phyloP scores from a whole-genome alignment of 2,329 filamentous ascomycete genomes.

The Pseudocercospora macadamiae region DNA sequence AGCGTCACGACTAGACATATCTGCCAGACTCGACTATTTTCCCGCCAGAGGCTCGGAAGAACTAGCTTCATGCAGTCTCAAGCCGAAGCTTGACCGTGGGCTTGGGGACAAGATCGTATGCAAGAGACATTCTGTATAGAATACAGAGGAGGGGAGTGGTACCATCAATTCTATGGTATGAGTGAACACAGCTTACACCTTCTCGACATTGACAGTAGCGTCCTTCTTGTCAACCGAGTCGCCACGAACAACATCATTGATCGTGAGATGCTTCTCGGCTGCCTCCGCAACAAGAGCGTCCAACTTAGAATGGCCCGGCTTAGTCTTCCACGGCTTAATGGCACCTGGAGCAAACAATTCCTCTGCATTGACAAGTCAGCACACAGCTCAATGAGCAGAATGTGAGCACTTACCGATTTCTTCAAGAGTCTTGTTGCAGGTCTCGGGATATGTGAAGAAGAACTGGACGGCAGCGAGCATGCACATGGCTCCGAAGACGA shows the following conservation, averaged over 20 bases:
- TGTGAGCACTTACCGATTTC: conserved; percentile 31
- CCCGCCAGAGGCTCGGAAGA: too few species aligned
- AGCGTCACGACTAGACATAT: too few species aligned
- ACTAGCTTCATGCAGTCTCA: too few species aligned
- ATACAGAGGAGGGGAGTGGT: too few species aligned
- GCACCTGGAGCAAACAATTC: conserved; percentile 41
- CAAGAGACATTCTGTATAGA: too few species aligned
- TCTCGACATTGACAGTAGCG: conserved; percentile 2
- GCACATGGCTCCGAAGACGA: conserved; percentile 54
- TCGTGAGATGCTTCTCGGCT: conserved; percentile 25
- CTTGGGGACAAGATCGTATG: too few species aligned
- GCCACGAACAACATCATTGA: conserved; percentile 17
- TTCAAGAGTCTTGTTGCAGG: conserved; percentile 43
- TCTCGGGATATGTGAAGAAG: conserved; percentile 50
- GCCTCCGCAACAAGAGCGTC: conserved; percentile 30
- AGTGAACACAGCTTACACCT: too few species aligned
- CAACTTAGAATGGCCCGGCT: conserved; percentile 39
- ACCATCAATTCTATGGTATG: too few species aligned
- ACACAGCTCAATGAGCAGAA: not conserved
- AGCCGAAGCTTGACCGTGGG: too few species aligned
- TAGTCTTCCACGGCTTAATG: conserved; percentile 43
- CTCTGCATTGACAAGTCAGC: conserved; percentile 27
- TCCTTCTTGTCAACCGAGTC: not conserved
- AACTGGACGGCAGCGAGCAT: conserved; percentile 50
- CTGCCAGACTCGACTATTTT: too few species aligned